phyloP scores from a whole-genome alignment of 176 grass and related monocot species.

The Carex scoparia region DNA sequence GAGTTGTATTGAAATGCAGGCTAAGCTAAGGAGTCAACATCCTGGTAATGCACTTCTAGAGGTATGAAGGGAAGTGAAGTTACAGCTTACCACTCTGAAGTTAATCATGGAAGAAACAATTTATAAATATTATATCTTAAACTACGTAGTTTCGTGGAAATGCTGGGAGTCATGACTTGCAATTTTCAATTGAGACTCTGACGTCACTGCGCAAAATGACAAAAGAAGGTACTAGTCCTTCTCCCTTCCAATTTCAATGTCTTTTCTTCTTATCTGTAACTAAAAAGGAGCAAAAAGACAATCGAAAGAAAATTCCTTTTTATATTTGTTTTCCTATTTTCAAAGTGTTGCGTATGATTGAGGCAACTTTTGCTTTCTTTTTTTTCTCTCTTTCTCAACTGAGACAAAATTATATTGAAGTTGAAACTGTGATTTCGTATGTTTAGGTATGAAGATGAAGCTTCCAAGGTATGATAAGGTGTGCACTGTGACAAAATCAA shows the following conservation, averaged over 20 bases:
- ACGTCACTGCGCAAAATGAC: slow-evolving; percentile 72
- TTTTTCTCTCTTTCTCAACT: not conserved
- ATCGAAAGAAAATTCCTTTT: not conserved
- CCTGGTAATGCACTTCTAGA: slow-evolving; percentile 78
- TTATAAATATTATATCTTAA: slow-evolving; percentile 35
- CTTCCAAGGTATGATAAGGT: slow-evolving; percentile 97
- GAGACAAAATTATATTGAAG: not conserved
- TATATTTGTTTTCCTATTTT: not conserved
- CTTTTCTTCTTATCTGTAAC: not conserved
- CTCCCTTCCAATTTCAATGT: not conserved
- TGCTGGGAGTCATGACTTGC: slow-evolving; percentile 97
- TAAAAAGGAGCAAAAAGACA: not conserved
- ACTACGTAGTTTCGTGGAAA: slow-evolving; percentile 84
- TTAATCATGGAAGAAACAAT: slow-evolving; percentile 19
- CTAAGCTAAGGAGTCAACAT: slow-evolving; percentile 59
- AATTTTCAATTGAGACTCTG: slow-evolving; percentile 76
- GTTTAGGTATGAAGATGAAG: slow-evolving; percentile 89
- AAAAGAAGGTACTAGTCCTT: slow-evolving; percentile 61
- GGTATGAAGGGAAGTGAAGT: slow-evolving; percentile 41
- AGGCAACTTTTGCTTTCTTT: not conserved
- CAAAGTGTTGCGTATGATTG: not conserved
- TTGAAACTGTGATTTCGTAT: not conserved
- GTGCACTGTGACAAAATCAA: slow-evolving; percentile 25
- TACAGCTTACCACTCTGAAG: slow-evolving; percentile 11
- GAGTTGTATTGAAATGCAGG: slow-evolving; percentile 39